phyloP scores from a whole-genome alignment of 164 flowering plant species.

The Stephania japonica region DNA sequence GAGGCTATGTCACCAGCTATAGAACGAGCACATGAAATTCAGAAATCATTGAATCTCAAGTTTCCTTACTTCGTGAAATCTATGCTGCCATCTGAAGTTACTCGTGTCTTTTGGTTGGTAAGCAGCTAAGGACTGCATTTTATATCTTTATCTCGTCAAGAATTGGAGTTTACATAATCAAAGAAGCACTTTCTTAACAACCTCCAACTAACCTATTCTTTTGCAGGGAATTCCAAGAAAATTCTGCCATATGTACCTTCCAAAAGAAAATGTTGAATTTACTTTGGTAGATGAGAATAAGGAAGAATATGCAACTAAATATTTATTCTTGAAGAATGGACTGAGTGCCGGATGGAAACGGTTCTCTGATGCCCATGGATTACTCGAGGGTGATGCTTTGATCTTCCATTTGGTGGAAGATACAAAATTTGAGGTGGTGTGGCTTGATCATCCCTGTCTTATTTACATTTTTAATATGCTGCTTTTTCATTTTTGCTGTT shows the following conservation, averaged over 20 bases:
- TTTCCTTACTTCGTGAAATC: constrained; percentile 34
- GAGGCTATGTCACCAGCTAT: too few species aligned
- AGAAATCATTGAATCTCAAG: constrained; percentile 17
- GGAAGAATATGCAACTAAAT: constrained; percentile 1
- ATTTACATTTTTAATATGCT: background rate
- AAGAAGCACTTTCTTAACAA: too few species aligned
- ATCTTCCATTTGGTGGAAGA: constrained; percentile 5
- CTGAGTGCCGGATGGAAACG: constrained; percentile 6
- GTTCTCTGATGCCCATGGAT: constrained; percentile 5
- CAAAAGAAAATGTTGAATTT: background rate
- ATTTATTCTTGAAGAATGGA: background rate
- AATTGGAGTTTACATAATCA: background rate
- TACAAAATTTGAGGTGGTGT: background rate
- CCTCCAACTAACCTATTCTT: background rate
- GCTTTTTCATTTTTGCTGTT: background rate
- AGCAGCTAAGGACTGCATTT: background rate
- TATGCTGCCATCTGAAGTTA: constrained; percentile 38
- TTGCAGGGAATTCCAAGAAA: constrained; percentile 2
- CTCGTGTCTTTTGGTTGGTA: constrained; percentile 37
- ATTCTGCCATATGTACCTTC: constrained; percentile 1
- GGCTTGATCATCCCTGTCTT: background rate
- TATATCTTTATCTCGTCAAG: background rate
- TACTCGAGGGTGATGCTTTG: constrained; percentile 1
- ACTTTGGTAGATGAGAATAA: background rate
- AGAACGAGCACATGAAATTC: constrained; percentile 10